Evolutionary conservation across 257 asterid genomes (phyloP).

Genomic region (Lycium ferocissimum): DNA sequence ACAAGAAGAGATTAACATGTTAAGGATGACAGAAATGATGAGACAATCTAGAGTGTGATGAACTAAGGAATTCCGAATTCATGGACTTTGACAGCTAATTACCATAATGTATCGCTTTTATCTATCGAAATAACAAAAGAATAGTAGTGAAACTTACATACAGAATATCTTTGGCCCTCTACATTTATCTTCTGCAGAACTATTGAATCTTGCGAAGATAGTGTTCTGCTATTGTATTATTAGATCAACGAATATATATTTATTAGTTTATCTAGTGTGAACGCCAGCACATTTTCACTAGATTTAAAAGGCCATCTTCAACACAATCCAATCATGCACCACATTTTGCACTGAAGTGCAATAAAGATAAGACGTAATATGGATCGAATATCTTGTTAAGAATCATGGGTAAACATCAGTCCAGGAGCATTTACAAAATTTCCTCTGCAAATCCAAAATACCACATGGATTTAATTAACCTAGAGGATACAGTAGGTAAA

Average conservation of each 20-base stretch:
- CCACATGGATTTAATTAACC: neutral
- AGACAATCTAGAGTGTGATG: constrained; percentile 3
- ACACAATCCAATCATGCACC: neutral
- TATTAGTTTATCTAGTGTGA: neutral
- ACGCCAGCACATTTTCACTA: constrained; percentile 19
- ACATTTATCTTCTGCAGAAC: neutral
- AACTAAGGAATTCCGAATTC: neutral
- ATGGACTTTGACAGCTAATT: neutral
- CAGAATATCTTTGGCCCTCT: neutral
- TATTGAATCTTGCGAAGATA: neutral
- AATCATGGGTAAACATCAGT: constrained; percentile 1
- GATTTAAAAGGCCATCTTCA: neutral
- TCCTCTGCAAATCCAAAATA: neutral
- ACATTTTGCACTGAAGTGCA: neutral
- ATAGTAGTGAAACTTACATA: neutral
- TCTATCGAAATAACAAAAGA: neutral
- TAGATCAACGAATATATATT: neutral
- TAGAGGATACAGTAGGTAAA: neutral
- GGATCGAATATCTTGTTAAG: constrained; percentile 12
- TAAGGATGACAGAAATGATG: constrained; percentile 21
- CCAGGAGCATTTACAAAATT: neutral
- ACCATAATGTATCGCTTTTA: neutral
- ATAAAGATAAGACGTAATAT: neutral
- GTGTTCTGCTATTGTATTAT: neutral
- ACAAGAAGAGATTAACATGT: neutral